Conservation (phyloP, 129 eudicot species). For the Escallonia herrerae region DNA sequence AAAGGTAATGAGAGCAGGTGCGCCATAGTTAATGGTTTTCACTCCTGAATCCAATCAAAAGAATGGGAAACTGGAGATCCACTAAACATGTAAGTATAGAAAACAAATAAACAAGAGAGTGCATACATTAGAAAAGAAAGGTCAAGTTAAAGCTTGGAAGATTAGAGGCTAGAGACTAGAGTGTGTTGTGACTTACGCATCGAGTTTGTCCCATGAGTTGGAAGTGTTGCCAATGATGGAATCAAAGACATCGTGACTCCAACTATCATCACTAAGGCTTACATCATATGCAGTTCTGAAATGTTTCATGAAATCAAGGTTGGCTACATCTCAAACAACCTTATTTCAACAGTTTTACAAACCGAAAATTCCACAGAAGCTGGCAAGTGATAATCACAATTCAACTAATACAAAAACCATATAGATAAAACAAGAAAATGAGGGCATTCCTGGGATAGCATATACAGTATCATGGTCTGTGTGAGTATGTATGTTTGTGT, state of each 20-base stretch:
- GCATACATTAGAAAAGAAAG: background rate
- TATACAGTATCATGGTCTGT: too few species aligned
- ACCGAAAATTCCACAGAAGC: too few species aligned
- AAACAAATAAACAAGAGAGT: constrained; percentile 2
- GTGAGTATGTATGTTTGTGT: too few species aligned
- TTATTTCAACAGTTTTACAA: too few species aligned
- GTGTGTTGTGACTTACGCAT: constrained; percentile 27
- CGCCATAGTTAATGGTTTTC: constrained; percentile 31
- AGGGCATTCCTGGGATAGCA: too few species aligned
- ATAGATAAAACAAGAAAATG: too few species aligned
- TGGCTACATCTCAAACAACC: background rate
- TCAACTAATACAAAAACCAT: too few species aligned
- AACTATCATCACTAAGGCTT: constrained; percentile 44
- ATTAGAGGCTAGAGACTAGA: background rate
- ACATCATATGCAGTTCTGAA: constrained; percentile 58
- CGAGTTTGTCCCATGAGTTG: constrained; percentile 56
- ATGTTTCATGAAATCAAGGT: background rate
- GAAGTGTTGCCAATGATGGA: constrained; percentile 51
- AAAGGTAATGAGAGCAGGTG: constrained; percentile 45
- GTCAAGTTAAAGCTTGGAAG: background rate
- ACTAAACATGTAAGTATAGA: background rate
- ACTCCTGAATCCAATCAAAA: constrained; percentile 37
- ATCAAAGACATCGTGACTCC: constrained; percentile 44
- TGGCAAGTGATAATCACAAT: too few species aligned
- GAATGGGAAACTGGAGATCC: constrained; percentile 25